A percentile compares a stretch with the other conserved stretches of the same genome.
Conservation (phyloP, 306 rosid genomes). For the Sechiopsis laciniata region DNA sequence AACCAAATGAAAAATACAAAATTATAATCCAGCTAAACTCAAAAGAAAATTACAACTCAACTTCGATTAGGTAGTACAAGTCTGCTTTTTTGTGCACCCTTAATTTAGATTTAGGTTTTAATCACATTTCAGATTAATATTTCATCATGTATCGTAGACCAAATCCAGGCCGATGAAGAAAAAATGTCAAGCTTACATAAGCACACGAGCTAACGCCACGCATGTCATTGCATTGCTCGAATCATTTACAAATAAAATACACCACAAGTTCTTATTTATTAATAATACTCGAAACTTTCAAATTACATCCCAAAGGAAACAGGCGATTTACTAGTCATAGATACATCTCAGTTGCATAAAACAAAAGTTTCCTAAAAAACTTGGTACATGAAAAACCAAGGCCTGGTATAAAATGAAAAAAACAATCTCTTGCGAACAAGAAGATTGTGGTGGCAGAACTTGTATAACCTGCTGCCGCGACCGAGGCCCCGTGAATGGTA, state of each 20-base stretch:
- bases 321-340: constrained; percentile 19
- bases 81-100: too few species aligned
- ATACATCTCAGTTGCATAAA: constrained; percentile 33
- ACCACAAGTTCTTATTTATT: background rate
- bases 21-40: too few species aligned
- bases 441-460: constrained; percentile 41
- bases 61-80: too few species aligned
- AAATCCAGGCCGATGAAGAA: too few species aligned
- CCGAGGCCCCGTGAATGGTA: constrained; percentile 53
- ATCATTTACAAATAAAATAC: background rate
- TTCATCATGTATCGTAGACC: too few species aligned
- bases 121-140: too few species aligned
- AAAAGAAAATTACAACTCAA: too few species aligned
- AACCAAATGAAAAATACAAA: too few species aligned
- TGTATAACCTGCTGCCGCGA: constrained; percentile 55
- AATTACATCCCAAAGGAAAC: constrained; percentile 48
- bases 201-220: background rate
- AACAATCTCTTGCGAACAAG: constrained; percentile 36
- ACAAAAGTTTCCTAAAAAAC: constrained; percentile 38
- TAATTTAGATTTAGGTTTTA: too few species aligned
- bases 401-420: constrained; percentile 40
- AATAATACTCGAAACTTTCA: background rate
- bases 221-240: background rate
- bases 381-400: constrained; percentile 52
- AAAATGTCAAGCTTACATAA: background rate